A percentile compares a stretch with the other conserved stretches of the same genome.
These are phyloP conservation scores for Achlya hypogyna DNA, from an alignment of 352 stramenopile genomes.

Conservation along the genomic window DNA sequence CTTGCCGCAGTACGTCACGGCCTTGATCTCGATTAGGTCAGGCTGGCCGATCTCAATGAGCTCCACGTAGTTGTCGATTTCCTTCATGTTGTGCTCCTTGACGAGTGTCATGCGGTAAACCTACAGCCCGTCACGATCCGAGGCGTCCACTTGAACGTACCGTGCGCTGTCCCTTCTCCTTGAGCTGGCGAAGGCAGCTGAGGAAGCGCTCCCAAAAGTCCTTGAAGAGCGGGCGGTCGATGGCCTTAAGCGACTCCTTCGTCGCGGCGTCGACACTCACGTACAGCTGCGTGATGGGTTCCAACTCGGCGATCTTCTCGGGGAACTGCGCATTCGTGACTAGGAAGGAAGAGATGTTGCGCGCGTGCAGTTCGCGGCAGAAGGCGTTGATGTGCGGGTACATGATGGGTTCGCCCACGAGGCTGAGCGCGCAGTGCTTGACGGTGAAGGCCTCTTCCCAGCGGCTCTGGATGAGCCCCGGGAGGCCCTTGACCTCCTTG, in stretches of 20 bases:
- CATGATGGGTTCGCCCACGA: constrained; percentile 98
- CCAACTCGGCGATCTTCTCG: constrained; percentile 90
- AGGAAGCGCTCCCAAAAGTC: constrained; percentile 97
- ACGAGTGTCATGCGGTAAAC: constrained; percentile 96
- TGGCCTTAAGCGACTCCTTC: constrained; percentile 91
- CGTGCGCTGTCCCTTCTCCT: constrained; percentile 93
- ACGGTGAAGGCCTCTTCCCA: constrained; percentile 95
- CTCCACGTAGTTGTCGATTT: constrained; percentile 92
- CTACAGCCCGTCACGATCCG: background rate
- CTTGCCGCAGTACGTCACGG: constrained; percentile 97
- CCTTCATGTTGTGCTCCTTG: constrained; percentile 97
- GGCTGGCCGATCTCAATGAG: constrained; percentile 87
- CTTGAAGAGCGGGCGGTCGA: constrained; percentile 95
- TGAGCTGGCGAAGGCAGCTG: constrained; percentile 85
- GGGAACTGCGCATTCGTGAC: constrained; percentile 99
- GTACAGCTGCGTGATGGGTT: constrained; percentile 98
- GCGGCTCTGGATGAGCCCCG: constrained; percentile 89
- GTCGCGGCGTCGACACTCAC: constrained; percentile 97
- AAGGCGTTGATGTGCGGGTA: constrained; percentile 98
- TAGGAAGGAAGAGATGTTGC: constrained; percentile 95
- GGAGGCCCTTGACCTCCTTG: constrained; percentile 92
- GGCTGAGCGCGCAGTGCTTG: constrained; percentile 93
- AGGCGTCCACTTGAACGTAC: constrained; percentile 26
- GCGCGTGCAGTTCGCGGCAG: constrained; percentile 89
- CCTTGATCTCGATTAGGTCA: constrained; percentile 95